Evolutionary conservation across 2,329 filamentous ascomycete species (phyloP).

Genomic region (Grosmannia clavigera): DNA sequence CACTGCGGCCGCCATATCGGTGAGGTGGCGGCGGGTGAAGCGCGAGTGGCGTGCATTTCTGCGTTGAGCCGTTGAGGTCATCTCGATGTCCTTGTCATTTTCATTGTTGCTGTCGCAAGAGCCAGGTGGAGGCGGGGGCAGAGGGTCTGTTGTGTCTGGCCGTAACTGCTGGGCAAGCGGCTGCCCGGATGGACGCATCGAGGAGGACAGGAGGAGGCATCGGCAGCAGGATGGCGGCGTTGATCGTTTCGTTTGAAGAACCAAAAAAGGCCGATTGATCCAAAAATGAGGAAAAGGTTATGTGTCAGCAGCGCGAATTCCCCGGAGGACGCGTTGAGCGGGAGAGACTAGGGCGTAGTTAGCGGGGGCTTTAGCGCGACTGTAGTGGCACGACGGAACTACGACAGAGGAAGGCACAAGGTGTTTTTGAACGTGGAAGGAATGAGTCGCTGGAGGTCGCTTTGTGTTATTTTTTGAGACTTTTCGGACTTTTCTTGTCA

Average conservation of each 20-base stretch:
- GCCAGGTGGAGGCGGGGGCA: neutral
- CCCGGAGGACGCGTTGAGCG: neutral
- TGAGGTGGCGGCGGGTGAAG: slow-evolving; percentile 77
- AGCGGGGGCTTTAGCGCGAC: neutral
- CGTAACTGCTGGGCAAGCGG: neutral
- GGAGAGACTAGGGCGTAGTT: too few species aligned
- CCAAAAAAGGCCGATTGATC: neutral
- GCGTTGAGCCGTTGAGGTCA: neutral
- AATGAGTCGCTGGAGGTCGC: too few species aligned
- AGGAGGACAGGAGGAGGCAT: neutral
- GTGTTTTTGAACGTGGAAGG: too few species aligned
- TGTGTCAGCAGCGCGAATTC: neutral
- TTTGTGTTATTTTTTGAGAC: too few species aligned
- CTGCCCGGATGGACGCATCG: neutral
- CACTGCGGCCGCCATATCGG: slow-evolving; percentile 59
- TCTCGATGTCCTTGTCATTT: neutral
- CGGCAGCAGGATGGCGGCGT: neutral
- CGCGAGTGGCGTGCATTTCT: slow-evolving; percentile 39
- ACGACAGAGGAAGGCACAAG: too few species aligned
- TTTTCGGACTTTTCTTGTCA: too few species aligned
- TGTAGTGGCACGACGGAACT: too few species aligned
- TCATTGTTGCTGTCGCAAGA: neutral
- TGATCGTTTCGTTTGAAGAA: neutral
- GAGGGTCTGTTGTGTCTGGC: neutral
- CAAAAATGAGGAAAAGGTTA: neutral